These are phyloP conservation scores for Blastobotrys illinoisensis DNA, from an alignment of 1,139 yeast genomes.

Conservation along the genomic window DNA sequence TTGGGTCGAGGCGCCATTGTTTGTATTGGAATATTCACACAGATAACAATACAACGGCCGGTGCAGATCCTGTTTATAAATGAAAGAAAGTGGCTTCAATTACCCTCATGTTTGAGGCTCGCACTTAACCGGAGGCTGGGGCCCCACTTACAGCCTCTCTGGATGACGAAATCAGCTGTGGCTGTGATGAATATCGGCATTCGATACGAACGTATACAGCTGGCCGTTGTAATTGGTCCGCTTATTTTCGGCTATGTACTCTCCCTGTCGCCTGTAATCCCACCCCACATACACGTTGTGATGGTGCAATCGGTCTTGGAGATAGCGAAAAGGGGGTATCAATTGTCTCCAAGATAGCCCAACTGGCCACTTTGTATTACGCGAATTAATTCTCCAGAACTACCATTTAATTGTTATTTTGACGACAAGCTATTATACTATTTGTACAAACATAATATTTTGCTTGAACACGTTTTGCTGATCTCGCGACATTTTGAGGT, in stretches of 20 bases:
- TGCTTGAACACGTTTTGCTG: no score
- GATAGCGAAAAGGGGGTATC: neutral
- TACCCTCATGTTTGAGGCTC: neutral
- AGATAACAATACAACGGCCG: neutral
- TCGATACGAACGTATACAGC: neutral
- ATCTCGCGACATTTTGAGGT: no score
- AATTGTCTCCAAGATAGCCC: neutral
- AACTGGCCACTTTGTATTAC: neutral
- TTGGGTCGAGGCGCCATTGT: constrained; percentile 28
- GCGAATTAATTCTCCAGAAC: neutral
- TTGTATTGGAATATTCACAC: neutral
- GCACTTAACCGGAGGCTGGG: neutral
- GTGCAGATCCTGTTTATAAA: neutral
- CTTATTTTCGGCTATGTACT: neutral
- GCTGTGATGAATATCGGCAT: neutral
- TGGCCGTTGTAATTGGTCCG: neutral
- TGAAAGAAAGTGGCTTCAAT: neutral
- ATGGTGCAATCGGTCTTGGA: neutral
- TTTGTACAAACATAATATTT: neutral
- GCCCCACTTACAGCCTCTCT: neutral
- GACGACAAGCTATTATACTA: neutral
- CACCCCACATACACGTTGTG: neutral
- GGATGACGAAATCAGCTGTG: neutral
- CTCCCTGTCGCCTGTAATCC: neutral
- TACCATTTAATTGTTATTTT: neutral